phyloP scores from a whole-genome alignment of 169 alveolate species.

The Miamiensis avidus region DNA sequence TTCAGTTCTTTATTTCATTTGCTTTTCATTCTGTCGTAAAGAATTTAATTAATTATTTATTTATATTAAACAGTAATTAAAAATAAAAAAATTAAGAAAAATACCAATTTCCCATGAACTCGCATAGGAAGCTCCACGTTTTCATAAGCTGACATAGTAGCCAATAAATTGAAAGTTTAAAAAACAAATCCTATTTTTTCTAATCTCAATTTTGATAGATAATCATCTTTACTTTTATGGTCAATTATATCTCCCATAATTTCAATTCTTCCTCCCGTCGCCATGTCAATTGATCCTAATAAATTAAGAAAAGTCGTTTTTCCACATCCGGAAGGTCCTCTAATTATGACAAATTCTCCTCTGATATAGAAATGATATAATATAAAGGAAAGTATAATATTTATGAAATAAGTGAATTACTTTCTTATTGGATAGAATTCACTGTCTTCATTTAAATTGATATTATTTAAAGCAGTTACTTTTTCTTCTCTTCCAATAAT shows the following conservation, averaged over 20 bases:
- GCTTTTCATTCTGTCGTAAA: conserved; percentile 58
- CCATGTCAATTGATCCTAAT: conserved; percentile 83
- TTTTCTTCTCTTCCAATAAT: conserved; percentile 78
- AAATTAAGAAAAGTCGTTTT: conserved; percentile 86
- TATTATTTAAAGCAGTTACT: conserved; percentile 70
- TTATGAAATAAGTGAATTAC: conserved; percentile 4
- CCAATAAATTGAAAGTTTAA: conserved; percentile 82
- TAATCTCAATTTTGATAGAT: conserved; percentile 72
- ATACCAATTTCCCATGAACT: conserved; percentile 52
- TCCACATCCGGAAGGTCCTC: conserved; percentile 93
- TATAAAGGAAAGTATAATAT: not conserved
- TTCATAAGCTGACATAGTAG: conserved; percentile 86
- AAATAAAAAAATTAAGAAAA: not conserved
- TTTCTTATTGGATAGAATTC: conserved; percentile 77
- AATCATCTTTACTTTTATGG: conserved; percentile 70
- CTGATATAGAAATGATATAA: conserved; percentile 9
- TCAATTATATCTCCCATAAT: conserved; percentile 61
- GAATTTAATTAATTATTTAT: not conserved
- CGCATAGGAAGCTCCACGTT: conserved; percentile 85
- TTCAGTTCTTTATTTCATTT: conserved; percentile 74
- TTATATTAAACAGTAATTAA: too few species aligned
- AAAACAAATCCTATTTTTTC: conserved; percentile 84
- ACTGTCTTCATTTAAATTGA: conserved; percentile 46
- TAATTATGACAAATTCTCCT: conserved; percentile 87
- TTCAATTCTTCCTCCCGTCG: conserved; percentile 72